phyloP scores from a whole-genome alignment of 441 rosid genomes.

The Omphalea diandra region DNA sequence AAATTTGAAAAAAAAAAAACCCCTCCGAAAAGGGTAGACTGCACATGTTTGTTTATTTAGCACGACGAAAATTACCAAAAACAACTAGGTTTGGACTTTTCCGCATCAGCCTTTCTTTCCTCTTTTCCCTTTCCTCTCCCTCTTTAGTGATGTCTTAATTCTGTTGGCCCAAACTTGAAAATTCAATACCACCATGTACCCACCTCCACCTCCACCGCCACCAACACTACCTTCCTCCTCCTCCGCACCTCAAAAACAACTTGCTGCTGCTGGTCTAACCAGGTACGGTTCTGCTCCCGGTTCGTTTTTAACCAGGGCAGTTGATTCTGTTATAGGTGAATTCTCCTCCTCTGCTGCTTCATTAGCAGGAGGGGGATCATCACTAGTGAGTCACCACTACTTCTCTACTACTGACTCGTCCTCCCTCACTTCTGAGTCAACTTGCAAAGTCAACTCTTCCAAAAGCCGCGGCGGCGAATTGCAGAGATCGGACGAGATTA shows the following conservation, averaged over 20 bases:
- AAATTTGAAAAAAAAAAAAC: too few species aligned
- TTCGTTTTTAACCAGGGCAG: slow-evolving; percentile 60
- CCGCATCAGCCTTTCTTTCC: not conserved
- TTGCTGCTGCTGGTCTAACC: slow-evolving; percentile 43
- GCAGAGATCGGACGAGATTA: slow-evolving; percentile 58
- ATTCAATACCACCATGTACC: slow-evolving; percentile 16
- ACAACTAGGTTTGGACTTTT: not conserved
- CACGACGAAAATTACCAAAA: not conserved
- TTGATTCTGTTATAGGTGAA: slow-evolving; percentile 65
- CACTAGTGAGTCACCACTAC: slow-evolving; percentile 42
- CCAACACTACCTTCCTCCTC: slow-evolving; percentile 65
- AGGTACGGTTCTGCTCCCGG: slow-evolving; percentile 88
- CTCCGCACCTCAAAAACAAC: slow-evolving; percentile 48
- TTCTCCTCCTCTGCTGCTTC: slow-evolving; percentile 35
- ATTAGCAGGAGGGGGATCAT: too few species aligned
- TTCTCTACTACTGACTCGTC: slow-evolving; percentile 70
- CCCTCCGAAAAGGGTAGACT: too few species aligned
- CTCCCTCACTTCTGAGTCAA: slow-evolving; percentile 61
- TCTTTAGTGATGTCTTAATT: slow-evolving; percentile 4
- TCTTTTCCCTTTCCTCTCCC: not conserved
- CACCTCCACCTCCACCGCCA: too few species aligned
- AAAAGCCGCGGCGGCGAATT: slow-evolving; percentile 14
- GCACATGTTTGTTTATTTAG: not conserved
- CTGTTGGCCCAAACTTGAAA: slow-evolving; percentile 7
- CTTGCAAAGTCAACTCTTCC: slow-evolving; percentile 71